Evolutionary conservation across 768 basidiomycete species (phyloP), one percentile per base, ranked within the genome.

Genomic region (Psilocybe cubensis): DNA sequence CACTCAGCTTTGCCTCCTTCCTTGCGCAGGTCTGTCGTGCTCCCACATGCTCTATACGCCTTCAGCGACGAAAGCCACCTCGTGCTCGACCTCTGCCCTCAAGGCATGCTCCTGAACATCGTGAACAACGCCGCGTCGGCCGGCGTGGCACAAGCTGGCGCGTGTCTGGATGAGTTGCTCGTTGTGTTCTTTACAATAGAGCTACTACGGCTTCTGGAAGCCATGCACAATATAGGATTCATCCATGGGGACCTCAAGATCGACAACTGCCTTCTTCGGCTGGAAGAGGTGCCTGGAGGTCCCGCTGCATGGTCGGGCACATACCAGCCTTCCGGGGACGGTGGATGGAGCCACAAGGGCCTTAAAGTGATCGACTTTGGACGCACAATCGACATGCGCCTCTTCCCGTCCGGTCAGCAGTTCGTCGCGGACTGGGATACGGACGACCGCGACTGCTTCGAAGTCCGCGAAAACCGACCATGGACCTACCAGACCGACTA

Each of bases 191-290:
- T 98, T 82, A 81, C 91, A 23, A 82, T 96, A 66, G 97, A 98
- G 71, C 83, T 98, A 5, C 73, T 98, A 35, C 87, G 88, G 24
- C 74, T 91, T 9, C 73, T 98, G 41, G 94, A 96, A 67, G 87
- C 81, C 17, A 83, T 98, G 70, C 97, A 98, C 70, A 55, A 68
- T 14, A 76, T 81, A 0, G 92, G 94, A 10, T 92, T 98, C 76
- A 92, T 99, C 63, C 97, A 99, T 66, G 96, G 97, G 28, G 97
- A 99, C 74, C 82, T 99, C 61, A 99, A 99, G 79, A 97, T 98
- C 71, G 97, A 99, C 75, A 99, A 99, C 74, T 97, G 96, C 70
- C 82, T 99, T n/a, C 78, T 98, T 8, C 87, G 97, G 4, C 81
- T 99, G 43, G 90, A 94, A 61, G 90, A 92, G 50, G 86, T 91